Evolutionary conservation across 352 stramenopile species (phyloP).

Genomic region (Globisporangium acanthophoron): DNA sequence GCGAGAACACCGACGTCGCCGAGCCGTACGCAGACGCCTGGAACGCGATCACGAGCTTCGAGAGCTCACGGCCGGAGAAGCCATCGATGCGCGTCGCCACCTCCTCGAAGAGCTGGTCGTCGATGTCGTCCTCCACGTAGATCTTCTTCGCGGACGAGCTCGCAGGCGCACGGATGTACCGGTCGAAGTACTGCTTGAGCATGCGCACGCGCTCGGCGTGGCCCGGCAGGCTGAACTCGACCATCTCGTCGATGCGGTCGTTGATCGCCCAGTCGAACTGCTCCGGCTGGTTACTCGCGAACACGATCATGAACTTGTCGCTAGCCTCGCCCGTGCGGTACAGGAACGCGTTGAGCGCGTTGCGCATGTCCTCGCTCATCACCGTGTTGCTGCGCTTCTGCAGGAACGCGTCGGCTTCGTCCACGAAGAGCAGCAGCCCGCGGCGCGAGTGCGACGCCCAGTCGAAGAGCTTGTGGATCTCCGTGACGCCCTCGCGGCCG

Average conservation of each 20-base stretch:
- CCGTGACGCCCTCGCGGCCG: slow-evolving; percentile 95
- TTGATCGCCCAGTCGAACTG: slow-evolving; percentile 99
- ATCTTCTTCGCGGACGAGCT: slow-evolving; percentile 86
- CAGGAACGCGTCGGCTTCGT: slow-evolving; percentile 99
- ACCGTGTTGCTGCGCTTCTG: slow-evolving; percentile 93
- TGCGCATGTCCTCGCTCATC: slow-evolving; percentile 97
- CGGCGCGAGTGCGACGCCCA: slow-evolving; percentile 95
- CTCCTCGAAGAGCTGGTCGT: slow-evolving; percentile 89
- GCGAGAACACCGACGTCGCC: slow-evolving; percentile 90
- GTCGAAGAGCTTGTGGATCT: slow-evolving; percentile 99
- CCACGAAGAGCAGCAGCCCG: slow-evolving; percentile 97
- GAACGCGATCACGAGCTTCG: slow-evolving; percentile 99
- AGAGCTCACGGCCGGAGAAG: slow-evolving; percentile 98
- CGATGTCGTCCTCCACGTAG: slow-evolving; percentile 87
- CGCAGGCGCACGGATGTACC: slow-evolving; percentile 93
- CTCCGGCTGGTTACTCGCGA: slow-evolving; percentile 98
- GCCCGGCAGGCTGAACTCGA: slow-evolving; percentile 94
- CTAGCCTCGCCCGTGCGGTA: slow-evolving; percentile 97
- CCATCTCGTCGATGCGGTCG: slow-evolving; percentile 99
- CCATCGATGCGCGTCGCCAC: slow-evolving; percentile 93
- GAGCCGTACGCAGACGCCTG: slow-evolving; percentile 97
- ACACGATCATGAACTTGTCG: slow-evolving; percentile 99
- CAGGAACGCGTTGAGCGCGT: slow-evolving; percentile 98
- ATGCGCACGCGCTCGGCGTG: slow-evolving; percentile 94
- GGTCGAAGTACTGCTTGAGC: slow-evolving; percentile 98